Conservation (phyloP, 169 alveolate genomes). For the Plasmodium reichenowi region DNA sequence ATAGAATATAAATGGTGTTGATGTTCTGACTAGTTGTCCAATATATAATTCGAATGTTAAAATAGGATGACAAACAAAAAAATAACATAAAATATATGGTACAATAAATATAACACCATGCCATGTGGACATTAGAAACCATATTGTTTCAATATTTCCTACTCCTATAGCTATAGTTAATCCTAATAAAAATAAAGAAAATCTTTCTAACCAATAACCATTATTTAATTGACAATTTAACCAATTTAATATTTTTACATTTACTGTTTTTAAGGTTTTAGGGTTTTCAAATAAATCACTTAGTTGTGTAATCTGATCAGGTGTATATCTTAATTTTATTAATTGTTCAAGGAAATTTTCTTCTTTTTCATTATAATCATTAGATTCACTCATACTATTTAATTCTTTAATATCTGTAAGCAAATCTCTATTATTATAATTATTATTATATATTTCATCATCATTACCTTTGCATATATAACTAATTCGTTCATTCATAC, state of each 20-base stretch:
- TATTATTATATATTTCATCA: background rate
- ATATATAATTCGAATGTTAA: constrained; percentile 78
- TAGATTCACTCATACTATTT: constrained; percentile 45
- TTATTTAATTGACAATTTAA: constrained; percentile 65
- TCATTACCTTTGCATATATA: background rate
- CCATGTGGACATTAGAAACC: constrained; percentile 83
- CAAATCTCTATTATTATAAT: background rate
- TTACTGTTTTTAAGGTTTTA: constrained; percentile 72
- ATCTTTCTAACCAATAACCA: constrained; percentile 84
- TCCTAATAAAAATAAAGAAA: constrained; percentile 82
- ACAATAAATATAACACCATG: constrained; percentile 80
- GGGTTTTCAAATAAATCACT: constrained; percentile 85
- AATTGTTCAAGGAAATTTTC: constrained; percentile 44
- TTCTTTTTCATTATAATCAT: constrained; percentile 9
- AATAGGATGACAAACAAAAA: constrained; percentile 85
- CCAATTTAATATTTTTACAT: constrained; percentile 80
- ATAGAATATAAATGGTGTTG: constrained; percentile 80
- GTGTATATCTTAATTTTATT: constrained; percentile 80
- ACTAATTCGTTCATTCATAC: background rate
- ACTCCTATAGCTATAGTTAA: constrained; percentile 84
- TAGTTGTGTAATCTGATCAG: constrained; percentile 81
- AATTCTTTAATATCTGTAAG: constrained; percentile 21
- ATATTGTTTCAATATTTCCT: constrained; percentile 85
- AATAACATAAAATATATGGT: constrained; percentile 79
- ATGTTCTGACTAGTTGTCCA: constrained; percentile 83